Evolutionary conservation across 2,329 filamentous ascomycete genomes (phyloP), one percentile per base, ranked within the genome.

Genomic region (Pseudopyrenochaeta lycopersici): DNA sequence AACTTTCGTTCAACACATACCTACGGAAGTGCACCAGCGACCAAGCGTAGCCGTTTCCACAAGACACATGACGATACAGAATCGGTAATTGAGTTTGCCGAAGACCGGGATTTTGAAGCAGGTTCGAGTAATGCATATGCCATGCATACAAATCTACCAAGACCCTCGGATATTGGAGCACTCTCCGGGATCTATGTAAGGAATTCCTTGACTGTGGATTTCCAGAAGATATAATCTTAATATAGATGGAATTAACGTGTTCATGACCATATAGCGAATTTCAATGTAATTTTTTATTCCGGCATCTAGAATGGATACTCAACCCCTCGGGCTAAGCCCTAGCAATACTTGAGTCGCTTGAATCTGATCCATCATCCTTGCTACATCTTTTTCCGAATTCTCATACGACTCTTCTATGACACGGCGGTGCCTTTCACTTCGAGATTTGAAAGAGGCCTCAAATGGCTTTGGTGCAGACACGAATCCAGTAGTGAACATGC

Each of bases 61-160:
- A 44, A 46, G 7, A 35, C 39, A 12, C n/a, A 43, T 20, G 38
- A 23, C 1, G 57, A 54, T 35, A 44, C 52, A 0, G 62, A 61
- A 14, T 64, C 62, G 4, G 45, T 49, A 45, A 44, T 59, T 15
- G 59, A 62, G 12, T 60, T 64, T 23, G 51, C 53, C 11, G 51
- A 56, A 1, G 55, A 54, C 6, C 52, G 58, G 14, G 53, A 43
- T 4, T 49, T 27, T 40, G 38, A 15, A 18, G 38, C 9, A 17
- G 33, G 51, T 14, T 31, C 33, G 3, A 55, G 42, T 46, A 58
- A 55, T 30, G 46, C 48, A 18, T 49, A 55, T 21, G 49, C 47
- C 3, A 49, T 55, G 48, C 47, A 55, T 30, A 49, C 49, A 14
- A 33, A 52, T 7, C 41, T 45, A 17, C 45, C 48, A 5, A 52